Percentiles rank a stretch among this genome's conserved stretches.
These are phyloP conservation scores for Dactylella cylindrospora DNA, from an alignment of 2,329 filamentous ascomycete species.

Conservation along the genomic window DNA sequence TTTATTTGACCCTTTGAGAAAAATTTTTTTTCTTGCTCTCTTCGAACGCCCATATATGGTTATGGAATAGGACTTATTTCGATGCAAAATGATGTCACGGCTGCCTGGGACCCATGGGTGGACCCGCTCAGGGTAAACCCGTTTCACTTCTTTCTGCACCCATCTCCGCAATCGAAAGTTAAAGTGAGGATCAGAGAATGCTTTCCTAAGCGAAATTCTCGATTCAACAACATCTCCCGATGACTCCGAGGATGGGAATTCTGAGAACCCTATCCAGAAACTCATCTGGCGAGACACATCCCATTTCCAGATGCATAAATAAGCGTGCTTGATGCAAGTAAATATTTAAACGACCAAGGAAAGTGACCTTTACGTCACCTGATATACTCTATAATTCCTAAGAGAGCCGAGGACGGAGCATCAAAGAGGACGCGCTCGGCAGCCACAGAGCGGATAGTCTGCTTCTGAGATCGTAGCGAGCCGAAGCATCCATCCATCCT, in stretches of 20 bases:
- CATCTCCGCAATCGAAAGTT: constrained; percentile 33
- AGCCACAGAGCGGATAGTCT: no score
- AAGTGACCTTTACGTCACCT: no score
- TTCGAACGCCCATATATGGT: not conserved
- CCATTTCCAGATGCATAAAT: no score
- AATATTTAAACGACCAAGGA: no score
- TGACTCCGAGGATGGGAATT: constrained; percentile 18
- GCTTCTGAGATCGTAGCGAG: no score
- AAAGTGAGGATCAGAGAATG: constrained; percentile 26
- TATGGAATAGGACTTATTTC: no score
- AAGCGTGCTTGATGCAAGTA: no score
- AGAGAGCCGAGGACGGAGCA: no score
- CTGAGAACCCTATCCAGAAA: constrained; percentile 1
- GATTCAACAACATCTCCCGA: constrained; percentile 35
- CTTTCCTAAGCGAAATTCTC: constrained; percentile 30
- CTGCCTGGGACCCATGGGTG: constrained; percentile 8
- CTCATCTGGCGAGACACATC: constrained; percentile 38
- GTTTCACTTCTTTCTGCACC: constrained; percentile 12
- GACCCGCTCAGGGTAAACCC: constrained; percentile 12
- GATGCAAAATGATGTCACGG: constrained; percentile 38
- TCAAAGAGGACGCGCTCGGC: no score
- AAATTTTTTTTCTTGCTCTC: not conserved
- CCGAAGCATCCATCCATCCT: no score
- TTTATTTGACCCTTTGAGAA: no score
- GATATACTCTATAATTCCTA: no score